phyloP scores from a whole-genome alignment of 2,329 filamentous ascomycete genomes.

The Paecilomyces fulvus region DNA sequence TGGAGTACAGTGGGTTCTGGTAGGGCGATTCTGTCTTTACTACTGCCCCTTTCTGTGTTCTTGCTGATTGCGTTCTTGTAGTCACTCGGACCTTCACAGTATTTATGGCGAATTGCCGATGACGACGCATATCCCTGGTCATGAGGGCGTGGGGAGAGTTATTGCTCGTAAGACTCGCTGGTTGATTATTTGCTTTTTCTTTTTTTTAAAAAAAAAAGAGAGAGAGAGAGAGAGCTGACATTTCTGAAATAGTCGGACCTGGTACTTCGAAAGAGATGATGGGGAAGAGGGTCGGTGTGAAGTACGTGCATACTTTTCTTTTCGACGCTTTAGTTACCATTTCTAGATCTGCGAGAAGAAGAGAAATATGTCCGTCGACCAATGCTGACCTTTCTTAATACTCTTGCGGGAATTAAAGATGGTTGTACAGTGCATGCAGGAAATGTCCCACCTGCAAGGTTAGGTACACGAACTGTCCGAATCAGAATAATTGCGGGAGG shows the following conservation, averaged over 20 bases:
- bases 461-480: slow-evolving; percentile 7
- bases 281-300: not conserved
- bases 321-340: not conserved
- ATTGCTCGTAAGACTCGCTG: slow-evolving; percentile 7
- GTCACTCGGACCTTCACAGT: slow-evolving; percentile 32
- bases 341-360: not conserved
- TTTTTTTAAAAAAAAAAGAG: no score
- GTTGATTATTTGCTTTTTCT: not conserved
- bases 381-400: not conserved
- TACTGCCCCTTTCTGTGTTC: not conserved
- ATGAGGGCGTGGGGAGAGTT: slow-evolving; percentile 32
- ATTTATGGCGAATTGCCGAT: slow-evolving; percentile 23
- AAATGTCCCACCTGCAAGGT: slow-evolving; percentile 6
- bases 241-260: not conserved
- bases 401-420: slow-evolving; percentile 1
- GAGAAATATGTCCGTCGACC: not conserved
- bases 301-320: not conserved
- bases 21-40: not conserved
- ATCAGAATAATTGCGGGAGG: slow-evolving; percentile 6
- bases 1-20: slow-evolving; percentile 34
- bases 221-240: not conserved
- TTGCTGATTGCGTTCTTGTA: not conserved
- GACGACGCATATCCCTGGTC: slow-evolving; percentile 29
- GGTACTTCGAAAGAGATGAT: not conserved
- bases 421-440: slow-evolving; percentile 7